These are phyloP conservation scores for Aspergillus unguis DNA, from an alignment of 2,329 filamentous ascomycete genomes.

Conservation along the genomic window DNA sequence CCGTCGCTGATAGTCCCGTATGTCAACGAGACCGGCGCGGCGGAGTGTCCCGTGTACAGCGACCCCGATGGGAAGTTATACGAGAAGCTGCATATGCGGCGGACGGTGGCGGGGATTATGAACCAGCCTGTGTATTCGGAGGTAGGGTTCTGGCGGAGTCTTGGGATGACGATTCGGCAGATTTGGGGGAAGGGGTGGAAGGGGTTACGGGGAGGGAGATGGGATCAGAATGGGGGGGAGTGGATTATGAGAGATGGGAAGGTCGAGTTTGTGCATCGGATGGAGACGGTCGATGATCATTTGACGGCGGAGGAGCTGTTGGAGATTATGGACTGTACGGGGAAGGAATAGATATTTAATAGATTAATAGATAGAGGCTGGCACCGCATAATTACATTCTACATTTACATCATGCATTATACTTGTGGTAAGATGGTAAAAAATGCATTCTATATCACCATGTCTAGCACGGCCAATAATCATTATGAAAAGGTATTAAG, in stretches of 20 bases:
- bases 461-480: too few species aligned
- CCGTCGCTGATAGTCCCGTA: slow-evolving; percentile 19
- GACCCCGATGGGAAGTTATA: slow-evolving; percentile 19
- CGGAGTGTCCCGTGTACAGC: slow-evolving; percentile 19
- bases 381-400: too few species aligned
- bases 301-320: slow-evolving; percentile 10
- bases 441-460: too few species aligned
- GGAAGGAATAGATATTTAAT: background rate
- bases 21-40: slow-evolving; percentile 17
- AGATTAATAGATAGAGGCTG: too few species aligned
- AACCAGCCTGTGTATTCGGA: slow-evolving; percentile 13
- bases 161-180: slow-evolving; percentile 15
- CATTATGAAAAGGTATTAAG: background rate
- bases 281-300: slow-evolving; percentile 6
- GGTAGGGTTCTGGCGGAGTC: slow-evolving; percentile 9
- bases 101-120: slow-evolving; percentile 12
- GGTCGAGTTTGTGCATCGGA: slow-evolving; percentile 1
- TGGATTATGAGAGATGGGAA: background rate
- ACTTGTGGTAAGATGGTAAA: too few species aligned
- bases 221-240: slow-evolving; percentile 9
- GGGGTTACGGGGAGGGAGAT: slow-evolving; percentile 1
- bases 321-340: background rate
- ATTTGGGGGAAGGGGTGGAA: slow-evolving; percentile 3
- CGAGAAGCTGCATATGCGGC: slow-evolving; percentile 20
- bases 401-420: too few species aligned